Conservation (phyloP, 371 early-diverging fungal genomes). For the Mucor lusitanicus region DNA sequence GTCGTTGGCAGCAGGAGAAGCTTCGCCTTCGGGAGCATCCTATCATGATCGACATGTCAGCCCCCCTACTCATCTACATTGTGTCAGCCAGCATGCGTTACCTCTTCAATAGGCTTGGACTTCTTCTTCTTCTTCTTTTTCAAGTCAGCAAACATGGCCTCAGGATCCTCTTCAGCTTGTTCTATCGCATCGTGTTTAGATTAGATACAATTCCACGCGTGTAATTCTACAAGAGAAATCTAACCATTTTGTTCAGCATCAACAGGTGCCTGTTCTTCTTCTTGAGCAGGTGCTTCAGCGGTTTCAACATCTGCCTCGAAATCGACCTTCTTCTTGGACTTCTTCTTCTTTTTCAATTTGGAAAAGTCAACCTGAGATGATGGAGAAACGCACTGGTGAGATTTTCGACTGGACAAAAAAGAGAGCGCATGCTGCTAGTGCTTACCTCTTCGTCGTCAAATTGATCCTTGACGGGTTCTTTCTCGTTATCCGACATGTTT, state of each 20-base stretch:
- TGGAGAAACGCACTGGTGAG: background rate
- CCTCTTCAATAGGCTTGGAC: constrained; percentile 60
- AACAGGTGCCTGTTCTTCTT: constrained; percentile 22
- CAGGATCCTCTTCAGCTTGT: constrained; percentile 63
- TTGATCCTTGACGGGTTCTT: constrained; percentile 44
- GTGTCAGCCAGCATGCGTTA: constrained; percentile 1
- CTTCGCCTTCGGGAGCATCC: constrained; percentile 53
- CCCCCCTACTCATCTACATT: background rate
- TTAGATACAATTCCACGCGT: background rate
- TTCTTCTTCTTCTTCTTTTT: constrained; percentile 94
- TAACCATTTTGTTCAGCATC: constrained; percentile 25
- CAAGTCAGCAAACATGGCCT: constrained; percentile 81
- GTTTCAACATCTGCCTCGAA: constrained; percentile 42
- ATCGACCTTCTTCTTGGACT: constrained; percentile 59
- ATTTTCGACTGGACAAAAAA: background rate
- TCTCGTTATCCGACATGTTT: constrained; percentile 53
- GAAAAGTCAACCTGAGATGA: constrained; percentile 51
- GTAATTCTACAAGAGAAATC: background rate
- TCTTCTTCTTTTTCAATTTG: constrained; percentile 59
- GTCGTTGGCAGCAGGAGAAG: constrained; percentile 47
- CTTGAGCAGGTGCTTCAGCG: constrained; percentile 15
- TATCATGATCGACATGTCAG: background rate
- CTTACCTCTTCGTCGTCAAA: constrained; percentile 50
- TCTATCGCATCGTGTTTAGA: constrained; percentile 6
- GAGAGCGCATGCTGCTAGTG: background rate